Percentiles rank a stretch among this genome's conserved stretches.
phyloP scores from a whole-genome alignment of 2,329 filamentous ascomycete genomes.

The Coniochaeta sp. region DNA sequence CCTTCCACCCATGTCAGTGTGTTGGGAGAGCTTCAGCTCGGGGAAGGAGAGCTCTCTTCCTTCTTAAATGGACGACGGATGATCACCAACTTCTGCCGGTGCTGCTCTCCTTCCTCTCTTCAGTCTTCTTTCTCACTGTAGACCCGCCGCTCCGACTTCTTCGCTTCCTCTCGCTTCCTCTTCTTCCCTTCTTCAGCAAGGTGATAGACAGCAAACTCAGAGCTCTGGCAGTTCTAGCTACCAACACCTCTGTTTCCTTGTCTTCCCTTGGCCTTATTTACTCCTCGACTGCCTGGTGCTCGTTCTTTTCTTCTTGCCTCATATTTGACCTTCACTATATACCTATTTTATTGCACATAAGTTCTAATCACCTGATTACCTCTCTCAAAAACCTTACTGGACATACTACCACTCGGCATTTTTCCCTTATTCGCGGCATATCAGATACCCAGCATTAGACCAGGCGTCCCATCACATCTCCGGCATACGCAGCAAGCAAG shows the following conservation, averaged over 20 bases:
- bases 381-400: too few relatives aligned
- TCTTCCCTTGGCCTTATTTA: not conserved
- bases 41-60: not conserved
- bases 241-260: constrained; percentile 6
- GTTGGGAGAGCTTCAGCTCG: not conserved
- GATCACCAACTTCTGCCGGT: constrained; percentile 4
- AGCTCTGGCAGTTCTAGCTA: constrained; percentile 6
- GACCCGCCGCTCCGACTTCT: not conserved
- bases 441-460: constrained; percentile 3
- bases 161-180: too few relatives aligned
- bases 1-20: not conserved
- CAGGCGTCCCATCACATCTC: constrained; percentile 1
- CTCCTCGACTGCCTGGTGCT: too few relatives aligned
- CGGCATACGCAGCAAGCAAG: not conserved
- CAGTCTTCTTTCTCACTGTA: constrained; percentile 12
- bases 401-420: not conserved
- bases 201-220: constrained; percentile 22
- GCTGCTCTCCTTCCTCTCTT: constrained; percentile 10
- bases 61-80: constrained; percentile 2
- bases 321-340: not conserved
- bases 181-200: constrained; percentile 12
- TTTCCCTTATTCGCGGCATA: not conserved
- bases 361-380: too few relatives aligned
- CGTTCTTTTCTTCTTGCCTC: not conserved
- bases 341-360: too few relatives aligned